Evolutionary conservation across 148 eudicot genomes (phyloP), one percentile per base, ranked within the genome.

Genomic region (Beta vulgaris): DNA sequence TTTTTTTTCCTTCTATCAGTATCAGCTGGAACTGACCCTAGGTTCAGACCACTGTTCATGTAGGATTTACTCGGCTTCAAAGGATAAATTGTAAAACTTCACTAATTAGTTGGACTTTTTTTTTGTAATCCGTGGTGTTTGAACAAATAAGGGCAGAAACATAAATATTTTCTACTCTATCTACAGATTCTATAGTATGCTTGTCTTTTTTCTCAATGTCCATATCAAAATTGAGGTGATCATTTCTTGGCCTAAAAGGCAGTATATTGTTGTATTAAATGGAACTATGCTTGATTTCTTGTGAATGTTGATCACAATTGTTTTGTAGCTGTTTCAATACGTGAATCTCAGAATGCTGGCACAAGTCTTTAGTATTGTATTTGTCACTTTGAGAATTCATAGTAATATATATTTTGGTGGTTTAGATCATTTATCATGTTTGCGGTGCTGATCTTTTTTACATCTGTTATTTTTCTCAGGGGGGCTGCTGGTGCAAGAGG

Each of bases 401-500:
- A 14, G n/a, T 61, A 61, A 61, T 26, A 14, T 10, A 60, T 8
- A 14, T 0, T 60, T 21, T 15, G 23, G 65, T 60, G 39, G 15
- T 57, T 60, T 60, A 28, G 34, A 58, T 60, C 3, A 5, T 51
- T 6, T 1, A n/a, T 51, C 18, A 49, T 37, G 2, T 69, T 3
- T 32, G 40, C 40, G 57, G 69, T 64, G 77, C 81, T 79, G 68
- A 65, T 69, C 28, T 16, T 37, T 14, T 62, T 10, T 25, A n/a
- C n/a, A n/a, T 40, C 2, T 26, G 16, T 29, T 32, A 54, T 31
- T 58, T 51, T 66, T 40, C 68, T 43, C 81, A 90, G 90, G 88
- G 93, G 91, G 19, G 60, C 77, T 32, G 78, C 73, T 73, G 79
- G 76, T 80, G 80, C 46, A 75, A 80, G 91, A 78, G 90, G 90